Evolutionary conservation across 78 protist species (phyloP).

Genomic region (Dictyostelium purpureum): DNA sequence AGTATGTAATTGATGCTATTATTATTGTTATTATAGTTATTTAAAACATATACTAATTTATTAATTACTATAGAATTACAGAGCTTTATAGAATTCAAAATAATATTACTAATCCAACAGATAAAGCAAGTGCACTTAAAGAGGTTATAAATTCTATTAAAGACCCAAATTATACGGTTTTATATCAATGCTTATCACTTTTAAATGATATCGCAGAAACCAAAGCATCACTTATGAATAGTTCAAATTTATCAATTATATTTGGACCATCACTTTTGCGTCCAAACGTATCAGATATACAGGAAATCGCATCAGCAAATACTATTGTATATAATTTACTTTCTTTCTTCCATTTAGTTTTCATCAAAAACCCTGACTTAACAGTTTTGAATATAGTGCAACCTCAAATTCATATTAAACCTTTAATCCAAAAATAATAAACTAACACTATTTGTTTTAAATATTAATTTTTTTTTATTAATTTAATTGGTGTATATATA

Average conservation of each 20-base stretch:
- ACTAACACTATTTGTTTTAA: no score
- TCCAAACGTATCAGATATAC: slow-evolving; percentile 26
- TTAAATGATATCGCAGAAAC: background rate
- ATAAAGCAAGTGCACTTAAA: slow-evolving; percentile 16
- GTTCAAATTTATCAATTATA: background rate
- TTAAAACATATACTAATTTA: background rate
- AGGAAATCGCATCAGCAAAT: slow-evolving; percentile 45
- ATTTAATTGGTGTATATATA: no score
- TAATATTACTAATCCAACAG: background rate
- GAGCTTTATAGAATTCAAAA: slow-evolving; percentile 36
- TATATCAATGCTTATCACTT: slow-evolving; percentile 14
- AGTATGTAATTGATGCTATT: background rate
- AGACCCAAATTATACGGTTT: slow-evolving; percentile 29
- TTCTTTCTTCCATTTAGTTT: slow-evolving; percentile 32
- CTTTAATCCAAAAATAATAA: background rate
- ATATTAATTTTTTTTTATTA: no score
- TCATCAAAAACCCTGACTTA: background rate
- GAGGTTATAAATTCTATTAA: background rate
- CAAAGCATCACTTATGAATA: background rate
- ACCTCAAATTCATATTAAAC: background rate
- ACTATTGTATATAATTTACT: slow-evolving; percentile 37
- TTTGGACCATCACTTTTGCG: slow-evolving; percentile 13
- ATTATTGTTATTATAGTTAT: background rate
- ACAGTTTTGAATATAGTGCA: background rate
- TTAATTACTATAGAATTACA: background rate